Conservation (phyloP, 805 yeast species). For the Priceomyces fermenticarens region DNA sequence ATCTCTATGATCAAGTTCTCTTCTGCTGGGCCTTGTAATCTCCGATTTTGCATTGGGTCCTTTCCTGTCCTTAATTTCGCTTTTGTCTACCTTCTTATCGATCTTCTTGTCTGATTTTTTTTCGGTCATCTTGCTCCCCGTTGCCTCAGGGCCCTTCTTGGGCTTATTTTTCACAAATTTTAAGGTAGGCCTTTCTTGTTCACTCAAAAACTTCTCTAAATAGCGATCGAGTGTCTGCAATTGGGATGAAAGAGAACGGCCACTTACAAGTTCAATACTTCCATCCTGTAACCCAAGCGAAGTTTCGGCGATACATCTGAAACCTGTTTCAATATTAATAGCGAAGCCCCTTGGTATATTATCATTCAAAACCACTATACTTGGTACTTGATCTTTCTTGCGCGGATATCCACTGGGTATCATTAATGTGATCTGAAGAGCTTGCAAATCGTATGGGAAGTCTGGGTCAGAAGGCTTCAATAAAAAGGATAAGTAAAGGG, state of each 20-base stretch:
- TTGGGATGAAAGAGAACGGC: slow-evolving; percentile 53
- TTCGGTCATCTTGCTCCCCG: not conserved
- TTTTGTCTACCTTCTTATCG: not conserved
- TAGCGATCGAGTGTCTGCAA: slow-evolving; percentile 53
- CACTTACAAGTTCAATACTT: slow-evolving; percentile 36
- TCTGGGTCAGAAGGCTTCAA: slow-evolving; percentile 67
- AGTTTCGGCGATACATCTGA: slow-evolving; percentile 39
- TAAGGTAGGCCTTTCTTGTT: slow-evolving; percentile 59
- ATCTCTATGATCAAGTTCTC: slow-evolving; percentile 11
- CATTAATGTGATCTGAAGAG: slow-evolving; percentile 49
- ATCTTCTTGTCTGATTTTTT: not conserved
- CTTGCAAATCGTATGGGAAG: slow-evolving; percentile 61
- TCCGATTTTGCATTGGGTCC: not conserved
- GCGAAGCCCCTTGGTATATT: slow-evolving; percentile 71
- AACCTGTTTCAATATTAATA: slow-evolving; percentile 65
- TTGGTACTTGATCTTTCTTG: slow-evolving; percentile 38
- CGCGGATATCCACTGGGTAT: slow-evolving; percentile 58
- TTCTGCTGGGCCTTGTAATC: not conserved
- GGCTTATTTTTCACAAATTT: slow-evolving; percentile 48
- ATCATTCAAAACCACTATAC: slow-evolving; percentile 55
- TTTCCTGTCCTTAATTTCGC: not conserved
- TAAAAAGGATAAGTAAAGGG: slow-evolving; percentile 41
- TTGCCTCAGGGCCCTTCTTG: slow-evolving; percentile 1
- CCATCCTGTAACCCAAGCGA: slow-evolving; percentile 19
- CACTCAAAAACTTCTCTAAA: slow-evolving; percentile 56